A percentile compares a stretch with the other conserved stretches of the same genome.
Conservation (phyloP, 106 monocot species). For the Narthecium ossifragum region DNA sequence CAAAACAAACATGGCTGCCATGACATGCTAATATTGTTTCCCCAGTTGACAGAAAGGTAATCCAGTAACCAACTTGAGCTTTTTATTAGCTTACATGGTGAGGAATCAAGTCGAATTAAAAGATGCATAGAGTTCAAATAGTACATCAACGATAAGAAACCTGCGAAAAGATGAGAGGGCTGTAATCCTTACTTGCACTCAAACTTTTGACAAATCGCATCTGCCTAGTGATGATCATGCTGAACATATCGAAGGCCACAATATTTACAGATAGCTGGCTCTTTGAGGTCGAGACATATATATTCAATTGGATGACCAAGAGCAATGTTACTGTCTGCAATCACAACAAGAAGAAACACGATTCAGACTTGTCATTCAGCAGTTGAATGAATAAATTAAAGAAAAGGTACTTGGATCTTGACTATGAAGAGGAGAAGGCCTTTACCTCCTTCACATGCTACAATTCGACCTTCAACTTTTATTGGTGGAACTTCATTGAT, state of each 20-base stretch:
- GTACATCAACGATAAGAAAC: no score
- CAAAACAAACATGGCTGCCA: no score
- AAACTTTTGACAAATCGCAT: no score
- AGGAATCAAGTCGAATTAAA: no score
- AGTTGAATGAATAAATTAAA: neutral
- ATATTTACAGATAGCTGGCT: slow-evolving; percentile 86
- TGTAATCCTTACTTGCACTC: no score
- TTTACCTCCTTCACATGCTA: neutral
- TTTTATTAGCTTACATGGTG: no score
- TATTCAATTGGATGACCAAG: slow-evolving; percentile 94
- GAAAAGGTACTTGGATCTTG: neutral
- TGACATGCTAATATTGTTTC: no score
- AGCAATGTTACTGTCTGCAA: slow-evolving; percentile 46
- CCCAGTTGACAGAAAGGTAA: no score
- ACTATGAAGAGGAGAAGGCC: neutral
- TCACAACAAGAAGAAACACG: neutral
- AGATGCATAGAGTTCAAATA: no score
- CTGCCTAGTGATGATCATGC: slow-evolving; percentile 53
- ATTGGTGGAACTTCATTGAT: slow-evolving; percentile 93
- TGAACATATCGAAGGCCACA: slow-evolving; percentile 90
- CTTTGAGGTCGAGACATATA: slow-evolving; percentile 73
- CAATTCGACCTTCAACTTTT: slow-evolving; percentile 2
- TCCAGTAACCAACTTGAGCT: no score
- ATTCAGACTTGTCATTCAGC: neutral
- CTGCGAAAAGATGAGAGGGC: no score